Conservation (phyloP, 176 grass and related monocot species). For the Miscanthus lutarioriparius region DNA sequence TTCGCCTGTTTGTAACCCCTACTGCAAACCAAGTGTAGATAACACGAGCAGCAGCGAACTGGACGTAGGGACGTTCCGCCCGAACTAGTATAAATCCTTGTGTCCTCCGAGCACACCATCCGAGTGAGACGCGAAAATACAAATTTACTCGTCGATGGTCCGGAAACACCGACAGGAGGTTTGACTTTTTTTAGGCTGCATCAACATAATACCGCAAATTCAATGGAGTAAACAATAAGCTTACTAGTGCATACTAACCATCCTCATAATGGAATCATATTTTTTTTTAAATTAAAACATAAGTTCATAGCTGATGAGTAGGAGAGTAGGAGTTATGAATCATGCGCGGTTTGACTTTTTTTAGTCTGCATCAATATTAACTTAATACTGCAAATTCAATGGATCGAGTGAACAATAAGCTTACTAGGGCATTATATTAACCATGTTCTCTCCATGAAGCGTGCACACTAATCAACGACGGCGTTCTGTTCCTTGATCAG, state of each 20-base stretch:
- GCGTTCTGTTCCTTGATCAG: not conserved
- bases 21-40: no score
- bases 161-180: no score
- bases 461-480: slow-evolving; percentile 1
- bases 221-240: slow-evolving; percentile 4
- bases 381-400: not conserved
- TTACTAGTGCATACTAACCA: not conserved
- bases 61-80: no score
- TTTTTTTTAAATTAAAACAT: not conserved
- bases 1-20: no score
- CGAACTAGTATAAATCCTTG: no score
- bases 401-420: slow-evolving; percentile 14
- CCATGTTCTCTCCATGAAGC: not conserved
- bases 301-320: not conserved
- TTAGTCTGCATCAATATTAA: not conserved
- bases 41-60: no score
- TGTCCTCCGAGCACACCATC: no score
- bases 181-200: slow-evolving; percentile 4
- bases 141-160: no score
- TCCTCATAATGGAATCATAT: not conserved
- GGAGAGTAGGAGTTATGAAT: not conserved
- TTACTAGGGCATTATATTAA: not conserved
- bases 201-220: not conserved
- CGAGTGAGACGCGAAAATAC: no score
- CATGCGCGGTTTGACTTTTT: not conserved